phyloP scores from a whole-genome alignment of 2,329 filamentous ascomycete species.

The Shiraia sp. region DNA sequence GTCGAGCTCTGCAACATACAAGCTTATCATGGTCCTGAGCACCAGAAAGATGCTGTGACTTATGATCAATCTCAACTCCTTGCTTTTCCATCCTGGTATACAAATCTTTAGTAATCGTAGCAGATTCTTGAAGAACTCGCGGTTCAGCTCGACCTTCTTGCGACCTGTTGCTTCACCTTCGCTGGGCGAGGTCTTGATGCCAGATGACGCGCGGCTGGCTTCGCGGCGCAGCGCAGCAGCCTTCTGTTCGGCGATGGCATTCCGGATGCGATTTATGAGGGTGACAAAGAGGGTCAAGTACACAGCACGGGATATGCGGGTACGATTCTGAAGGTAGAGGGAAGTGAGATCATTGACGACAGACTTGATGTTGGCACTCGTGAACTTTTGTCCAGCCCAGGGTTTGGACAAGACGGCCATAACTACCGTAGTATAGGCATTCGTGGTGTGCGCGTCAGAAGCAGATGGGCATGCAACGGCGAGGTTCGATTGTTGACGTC shows the following conservation, averaged over 20 bases:
- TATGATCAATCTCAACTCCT: slow-evolving; percentile 81
- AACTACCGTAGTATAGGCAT: slow-evolving; percentile 29
- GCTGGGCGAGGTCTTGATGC: slow-evolving; percentile 42
- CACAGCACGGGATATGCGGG: slow-evolving; percentile 47
- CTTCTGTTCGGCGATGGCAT: slow-evolving; percentile 92
- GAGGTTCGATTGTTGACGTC: slow-evolving; percentile 6
- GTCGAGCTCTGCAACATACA: slow-evolving; percentile 96
- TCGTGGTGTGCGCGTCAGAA: neutral
- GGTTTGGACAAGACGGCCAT: slow-evolving; percentile 50
- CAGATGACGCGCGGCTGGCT: slow-evolving; percentile 48
- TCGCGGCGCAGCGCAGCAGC: slow-evolving; percentile 72
- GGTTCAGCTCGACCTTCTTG: slow-evolving; percentile 89
- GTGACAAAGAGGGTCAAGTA: slow-evolving; percentile 49
- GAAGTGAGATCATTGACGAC: slow-evolving; percentile 44
- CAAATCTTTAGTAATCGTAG: slow-evolving; percentile 81
- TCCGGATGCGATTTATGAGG: slow-evolving; percentile 75
- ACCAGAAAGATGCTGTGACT: slow-evolving; percentile 95
- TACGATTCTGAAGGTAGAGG: slow-evolving; percentile 45
- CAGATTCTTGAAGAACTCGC: slow-evolving; percentile 81
- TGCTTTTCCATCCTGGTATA: slow-evolving; percentile 85
- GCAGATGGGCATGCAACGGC: neutral
- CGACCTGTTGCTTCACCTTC: slow-evolving; percentile 50
- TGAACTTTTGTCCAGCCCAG: slow-evolving; percentile 33
- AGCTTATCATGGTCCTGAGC: slow-evolving; percentile 83
- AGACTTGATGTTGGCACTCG: slow-evolving; percentile 39